These are phyloP conservation scores for Aspergillus sclerotioniger DNA, from an alignment of 495 filamentous ascomycete species.

Conservation along the genomic window DNA sequence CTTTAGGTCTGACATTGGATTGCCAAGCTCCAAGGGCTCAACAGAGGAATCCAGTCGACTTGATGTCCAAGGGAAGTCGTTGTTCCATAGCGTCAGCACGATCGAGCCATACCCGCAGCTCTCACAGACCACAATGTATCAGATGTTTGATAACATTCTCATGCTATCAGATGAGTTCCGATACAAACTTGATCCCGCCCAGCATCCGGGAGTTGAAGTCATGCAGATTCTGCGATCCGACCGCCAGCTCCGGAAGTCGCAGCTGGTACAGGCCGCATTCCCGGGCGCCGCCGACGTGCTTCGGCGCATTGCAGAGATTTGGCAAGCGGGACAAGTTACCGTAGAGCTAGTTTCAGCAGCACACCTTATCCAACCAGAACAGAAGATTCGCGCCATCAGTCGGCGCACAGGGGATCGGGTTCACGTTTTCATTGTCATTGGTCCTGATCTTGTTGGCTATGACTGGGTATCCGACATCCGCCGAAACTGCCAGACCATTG, in stretches of 20 bases:
- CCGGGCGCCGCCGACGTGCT: conserved; percentile 37
- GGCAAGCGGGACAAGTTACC: conserved; percentile 11
- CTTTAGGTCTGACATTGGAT: conserved; percentile 11
- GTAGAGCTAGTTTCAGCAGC: conserved; percentile 18
- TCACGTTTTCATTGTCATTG: conserved; percentile 39
- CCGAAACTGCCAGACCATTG: conserved; percentile 46
- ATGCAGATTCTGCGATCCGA: conserved; percentile 36
- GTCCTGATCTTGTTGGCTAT: conserved; percentile 27
- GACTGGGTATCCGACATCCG: conserved; percentile 35
- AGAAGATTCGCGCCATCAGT: conserved; percentile 12
- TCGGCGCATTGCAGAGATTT: conserved; percentile 20
- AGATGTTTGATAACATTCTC: conserved; percentile 18
- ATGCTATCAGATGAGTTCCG: conserved; percentile 9
- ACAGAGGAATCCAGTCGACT: not conserved
- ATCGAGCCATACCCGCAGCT: conserved; percentile 15
- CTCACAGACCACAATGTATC: conserved; percentile 12
- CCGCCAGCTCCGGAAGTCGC: conserved; percentile 23
- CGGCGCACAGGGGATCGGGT: conserved; percentile 21
- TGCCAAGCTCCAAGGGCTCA: conserved; percentile 8
- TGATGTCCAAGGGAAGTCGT: not conserved
- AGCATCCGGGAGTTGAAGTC: conserved; percentile 48
- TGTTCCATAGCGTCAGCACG: conserved; percentile 8
- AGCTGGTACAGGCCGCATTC: conserved; percentile 29
- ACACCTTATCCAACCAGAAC: conserved; percentile 14
- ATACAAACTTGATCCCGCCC: conserved; percentile 7